phyloP scores from a whole-genome alignment of 805 yeast species.

The Wickerhamiella shivajii region DNA sequence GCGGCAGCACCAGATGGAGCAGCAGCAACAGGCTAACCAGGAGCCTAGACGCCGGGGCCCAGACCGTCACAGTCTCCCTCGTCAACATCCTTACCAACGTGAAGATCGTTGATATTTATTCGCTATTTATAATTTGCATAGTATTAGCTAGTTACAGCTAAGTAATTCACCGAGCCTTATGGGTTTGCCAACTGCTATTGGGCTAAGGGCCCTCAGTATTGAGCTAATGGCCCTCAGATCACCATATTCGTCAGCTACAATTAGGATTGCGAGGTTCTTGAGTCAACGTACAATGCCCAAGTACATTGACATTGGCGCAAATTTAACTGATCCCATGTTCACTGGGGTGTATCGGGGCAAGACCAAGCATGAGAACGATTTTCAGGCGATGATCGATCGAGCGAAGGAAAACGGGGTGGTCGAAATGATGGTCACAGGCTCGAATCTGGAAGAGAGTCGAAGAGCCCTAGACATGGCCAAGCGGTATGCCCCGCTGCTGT shows the following conservation, averaged over 20 bases:
- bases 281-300: no score
- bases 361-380: conserved; percentile 52
- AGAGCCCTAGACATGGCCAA: conserved; percentile 45
- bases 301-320: conserved; percentile 42
- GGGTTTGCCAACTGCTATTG: background rate
- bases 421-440: conserved; percentile 70
- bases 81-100: no score
- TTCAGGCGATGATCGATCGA: conserved; percentile 45
- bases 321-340: conserved; percentile 82
- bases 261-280: background rate
- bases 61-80: no score
- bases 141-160: no score
- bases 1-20: no score
- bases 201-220: background rate
- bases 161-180: background rate
- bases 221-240: background rate
- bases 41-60: no score
- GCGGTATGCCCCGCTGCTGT: conserved; percentile 21
- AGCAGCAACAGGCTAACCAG: no score
- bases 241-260: background rate
- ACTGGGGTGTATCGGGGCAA: conserved; percentile 64
- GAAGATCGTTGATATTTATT: no score
- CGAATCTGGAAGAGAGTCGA: conserved; percentile 51
- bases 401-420: conserved; percentile 53
- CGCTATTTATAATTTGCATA: no score